phyloP scores from a whole-genome alignment of 1,284 basidiomycete species.

The Rhodotorula sp. region DNA sequence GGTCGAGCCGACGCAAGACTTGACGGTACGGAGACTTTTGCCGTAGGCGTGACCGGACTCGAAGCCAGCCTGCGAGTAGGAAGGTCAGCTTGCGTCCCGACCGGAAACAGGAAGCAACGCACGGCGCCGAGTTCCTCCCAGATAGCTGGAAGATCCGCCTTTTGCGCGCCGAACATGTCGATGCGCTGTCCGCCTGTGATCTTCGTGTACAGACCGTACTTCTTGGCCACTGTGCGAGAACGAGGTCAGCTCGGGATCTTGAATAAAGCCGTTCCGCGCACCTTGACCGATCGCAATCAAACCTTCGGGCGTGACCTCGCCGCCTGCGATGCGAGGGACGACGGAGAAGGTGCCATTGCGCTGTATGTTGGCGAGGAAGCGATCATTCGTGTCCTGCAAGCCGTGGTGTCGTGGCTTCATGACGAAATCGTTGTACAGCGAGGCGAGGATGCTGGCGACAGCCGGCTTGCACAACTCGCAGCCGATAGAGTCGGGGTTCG shows the following conservation, averaged over 20 bases:
- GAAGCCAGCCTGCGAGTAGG: constrained; percentile 48
- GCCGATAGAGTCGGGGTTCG: constrained; percentile 58
- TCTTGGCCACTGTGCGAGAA: constrained; percentile 55
- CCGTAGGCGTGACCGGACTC: constrained; percentile 76
- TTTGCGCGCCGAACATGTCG: constrained; percentile 70
- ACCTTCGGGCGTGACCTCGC: constrained; percentile 67
- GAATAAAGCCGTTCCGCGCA: no score
- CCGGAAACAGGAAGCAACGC: constrained; percentile 36
- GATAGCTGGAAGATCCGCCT: constrained; percentile 70
- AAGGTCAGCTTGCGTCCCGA: not conserved
- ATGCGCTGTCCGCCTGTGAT: constrained; percentile 59
- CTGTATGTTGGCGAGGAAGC: constrained; percentile 72
- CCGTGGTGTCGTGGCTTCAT: constrained; percentile 59
- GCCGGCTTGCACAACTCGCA: constrained; percentile 73
- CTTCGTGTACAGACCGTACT: constrained; percentile 69
- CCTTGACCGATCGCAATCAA: constrained; percentile 65
- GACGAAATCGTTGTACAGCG: constrained; percentile 66
- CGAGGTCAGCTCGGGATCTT: no score
- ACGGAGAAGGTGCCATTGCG: constrained; percentile 72
- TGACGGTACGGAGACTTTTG: constrained; percentile 59
- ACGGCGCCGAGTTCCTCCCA: constrained; percentile 63
- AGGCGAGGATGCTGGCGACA: constrained; percentile 66
- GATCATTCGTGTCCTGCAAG: constrained; percentile 63
- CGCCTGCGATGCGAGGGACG: constrained; percentile 66
- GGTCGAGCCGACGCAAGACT: constrained; percentile 59